phyloP scores from a whole-genome alignment of 1,284 basidiomycete species.

The Blastosporella zonata region DNA sequence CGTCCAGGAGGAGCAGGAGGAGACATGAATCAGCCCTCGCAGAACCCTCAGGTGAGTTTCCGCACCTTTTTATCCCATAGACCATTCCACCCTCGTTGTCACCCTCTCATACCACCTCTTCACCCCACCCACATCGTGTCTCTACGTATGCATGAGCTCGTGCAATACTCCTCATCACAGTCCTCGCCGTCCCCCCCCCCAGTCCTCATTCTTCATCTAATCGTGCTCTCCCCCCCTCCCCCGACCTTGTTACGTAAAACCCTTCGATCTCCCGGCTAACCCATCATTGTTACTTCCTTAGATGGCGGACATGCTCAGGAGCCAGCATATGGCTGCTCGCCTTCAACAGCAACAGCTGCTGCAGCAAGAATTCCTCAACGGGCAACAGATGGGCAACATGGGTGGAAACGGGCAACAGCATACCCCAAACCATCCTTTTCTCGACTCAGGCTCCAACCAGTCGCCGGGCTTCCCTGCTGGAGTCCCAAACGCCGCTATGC shows the following conservation, averaged over 20 bases:
- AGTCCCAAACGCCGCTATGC: conserved; percentile 33
- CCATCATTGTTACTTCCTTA: conserved; percentile 26
- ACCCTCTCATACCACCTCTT: conserved; percentile 7
- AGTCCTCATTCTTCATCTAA: conserved; percentile 19
- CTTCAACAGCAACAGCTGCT: conserved; percentile 35
- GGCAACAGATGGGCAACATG: conserved; percentile 30
- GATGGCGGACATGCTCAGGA: conserved; percentile 50
- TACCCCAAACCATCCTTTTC: conserved; percentile 33
- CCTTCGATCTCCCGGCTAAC: conserved; percentile 12
- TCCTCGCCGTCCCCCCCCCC: conserved; percentile 1
- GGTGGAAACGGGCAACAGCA: conserved; percentile 19
- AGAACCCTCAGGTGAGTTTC: conserved; percentile 40
- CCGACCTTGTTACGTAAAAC: conserved; percentile 22
- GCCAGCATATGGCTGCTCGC: conserved; percentile 35
- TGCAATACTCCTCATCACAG: conserved; percentile 13
- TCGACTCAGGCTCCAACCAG: conserved; percentile 41
- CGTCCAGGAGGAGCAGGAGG: conserved; percentile 40
- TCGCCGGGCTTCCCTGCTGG: conserved; percentile 37
- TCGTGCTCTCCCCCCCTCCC: conserved; percentile 15
- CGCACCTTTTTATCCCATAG: conserved; percentile 14
- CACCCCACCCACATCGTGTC: conserved; percentile 12
- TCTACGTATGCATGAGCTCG: conserved; percentile 9
- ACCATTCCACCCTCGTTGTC: conserved; percentile 15
- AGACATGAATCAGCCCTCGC: conserved; percentile 40
- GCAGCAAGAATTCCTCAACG: conserved; percentile 42